A percentile compares a stretch with the other conserved stretches of the same genome.
Conservation (phyloP, 345 rosid species). For the Sapria himalayana region DNA sequence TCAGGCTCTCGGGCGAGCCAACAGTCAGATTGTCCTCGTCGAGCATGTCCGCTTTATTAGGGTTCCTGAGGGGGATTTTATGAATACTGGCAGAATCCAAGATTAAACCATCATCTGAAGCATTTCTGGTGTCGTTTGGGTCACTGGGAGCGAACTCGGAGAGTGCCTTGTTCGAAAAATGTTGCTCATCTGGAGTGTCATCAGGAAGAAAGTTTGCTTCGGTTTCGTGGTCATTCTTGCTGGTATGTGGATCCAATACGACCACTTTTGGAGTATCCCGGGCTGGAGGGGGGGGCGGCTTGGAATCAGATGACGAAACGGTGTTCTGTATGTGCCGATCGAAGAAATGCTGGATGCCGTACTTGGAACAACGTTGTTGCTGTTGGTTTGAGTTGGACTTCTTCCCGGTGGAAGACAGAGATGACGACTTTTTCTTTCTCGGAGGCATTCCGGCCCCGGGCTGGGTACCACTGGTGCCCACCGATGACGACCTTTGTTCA, state of each 20-base stretch:
- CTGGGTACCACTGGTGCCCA: too few relatives aligned
- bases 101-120: background rate
- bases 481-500: too few relatives aligned
- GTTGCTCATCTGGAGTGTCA: background rate
- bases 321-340: conserved; percentile 43
- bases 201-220: conserved; percentile 4
- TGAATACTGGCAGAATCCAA: conserved; percentile 5
- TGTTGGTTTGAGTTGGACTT: conserved; percentile 20
- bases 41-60: conserved; percentile 4
- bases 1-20: conserved; percentile 39
- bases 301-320: conserved; percentile 1
- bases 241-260: background rate
- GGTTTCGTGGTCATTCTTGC: background rate
- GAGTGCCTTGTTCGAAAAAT: background rate
- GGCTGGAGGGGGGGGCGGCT: conserved; percentile 1
- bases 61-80: conserved; percentile 10
- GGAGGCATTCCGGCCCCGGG: conserved; percentile 39
- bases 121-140: conserved; percentile 1
- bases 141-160: background rate
- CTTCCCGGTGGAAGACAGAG: conserved; percentile 19
- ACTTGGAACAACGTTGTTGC: conserved; percentile 29
- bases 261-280: conserved; percentile 5
- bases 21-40: conserved; percentile 11
- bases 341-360: conserved; percentile 75
- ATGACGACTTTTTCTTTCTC: conserved; percentile 32